Base-by-base conservation (phyloP, 371 early-diverging fungal species). In the Syncephalastrum racemosum region DNA sequence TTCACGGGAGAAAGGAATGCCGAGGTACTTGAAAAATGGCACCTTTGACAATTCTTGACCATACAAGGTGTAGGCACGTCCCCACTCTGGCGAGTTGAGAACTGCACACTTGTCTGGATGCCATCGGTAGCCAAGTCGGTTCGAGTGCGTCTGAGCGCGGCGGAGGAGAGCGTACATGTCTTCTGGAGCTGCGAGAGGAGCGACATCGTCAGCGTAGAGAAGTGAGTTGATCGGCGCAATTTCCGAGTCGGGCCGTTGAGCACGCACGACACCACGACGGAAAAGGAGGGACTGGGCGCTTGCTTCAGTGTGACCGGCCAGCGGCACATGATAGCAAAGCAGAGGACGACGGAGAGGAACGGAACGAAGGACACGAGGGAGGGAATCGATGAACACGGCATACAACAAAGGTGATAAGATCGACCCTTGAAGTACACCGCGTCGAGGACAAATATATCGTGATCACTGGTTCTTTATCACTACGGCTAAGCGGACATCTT, bases 341-440 rank as follows among this genome's bases (percentile, higher is more conserved):
- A 31, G 8, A 3, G 31, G 31, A 4, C 13, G n/a, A 13, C 68
- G 53, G 19, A 19, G 6, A 13, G 4, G 31, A 31, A 31, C 31
- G 16, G 15, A 12, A 3, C 62, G 44, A 0, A 66, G 46, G 2
- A 39, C 12, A 2, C 18, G 8, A 15, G 70, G 70, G 4, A 63
- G 64, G 8, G 23, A 20, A 19, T 66, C 58, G 22, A 70, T 66
- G 40, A 58, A 70, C 1, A 60, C 24, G 1, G 70, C 66, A 39
- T 65, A 70, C 4, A 65, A 41, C 7, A 56, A 51, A 1, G 70
- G 66, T 1, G 55, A 54, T 7, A 69, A 58, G 16, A 65, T 53
- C 0, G 62, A 68, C 0, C 64, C 62, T 56, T 68, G 64, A 1
- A 68, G 69, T n/a, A 68, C 58, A 4, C 65, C 62, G 8, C 55